These are phyloP conservation scores for Macrophomina pseudophaseolina DNA, from an alignment of 2,329 filamentous ascomycete genomes.

Conservation along the genomic window DNA sequence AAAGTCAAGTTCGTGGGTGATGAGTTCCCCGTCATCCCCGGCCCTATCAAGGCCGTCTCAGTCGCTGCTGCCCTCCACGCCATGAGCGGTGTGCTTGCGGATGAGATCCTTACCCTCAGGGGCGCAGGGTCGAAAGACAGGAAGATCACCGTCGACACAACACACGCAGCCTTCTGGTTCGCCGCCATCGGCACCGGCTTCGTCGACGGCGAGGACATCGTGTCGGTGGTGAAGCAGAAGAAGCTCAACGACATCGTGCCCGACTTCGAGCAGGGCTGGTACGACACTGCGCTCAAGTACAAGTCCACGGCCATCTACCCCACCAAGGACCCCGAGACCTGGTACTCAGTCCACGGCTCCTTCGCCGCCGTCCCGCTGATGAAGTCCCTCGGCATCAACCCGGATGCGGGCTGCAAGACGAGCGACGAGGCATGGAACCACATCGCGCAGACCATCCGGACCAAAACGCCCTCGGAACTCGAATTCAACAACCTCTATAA, in stretches of 20 bases:
- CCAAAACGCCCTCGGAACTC: constrained; percentile 49
- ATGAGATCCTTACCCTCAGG: constrained; percentile 45
- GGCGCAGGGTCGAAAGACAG: constrained; percentile 31
- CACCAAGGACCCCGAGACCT: constrained; percentile 52
- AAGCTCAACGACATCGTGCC: constrained; percentile 39
- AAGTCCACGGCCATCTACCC: constrained; percentile 46
- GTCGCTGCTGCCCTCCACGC: constrained; percentile 50
- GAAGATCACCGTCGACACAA: constrained; percentile 52
- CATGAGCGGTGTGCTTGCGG: constrained; percentile 51
- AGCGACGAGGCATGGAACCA: constrained; percentile 32
- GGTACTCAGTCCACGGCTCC: constrained; percentile 60
- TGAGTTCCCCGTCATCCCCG: constrained; percentile 48
- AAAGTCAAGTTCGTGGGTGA: constrained; percentile 49
- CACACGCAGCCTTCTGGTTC: constrained; percentile 54
- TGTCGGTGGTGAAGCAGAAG: constrained; percentile 36
- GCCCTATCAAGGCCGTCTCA: constrained; percentile 52
- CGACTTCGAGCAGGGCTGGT: constrained; percentile 49
- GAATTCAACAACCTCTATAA: constrained; percentile 49
- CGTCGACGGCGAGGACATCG: constrained; percentile 45
- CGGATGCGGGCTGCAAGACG: constrained; percentile 35
- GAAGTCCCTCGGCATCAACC: constrained; percentile 53
- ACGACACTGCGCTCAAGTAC: constrained; percentile 44
- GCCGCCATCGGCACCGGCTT: constrained; percentile 47
- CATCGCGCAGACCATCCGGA: constrained; percentile 7
- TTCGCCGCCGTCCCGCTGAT: constrained; percentile 52